phyloP scores from a whole-genome alignment of 192 early-diverging fungal genomes.

The Glomus cerebriforme region DNA sequence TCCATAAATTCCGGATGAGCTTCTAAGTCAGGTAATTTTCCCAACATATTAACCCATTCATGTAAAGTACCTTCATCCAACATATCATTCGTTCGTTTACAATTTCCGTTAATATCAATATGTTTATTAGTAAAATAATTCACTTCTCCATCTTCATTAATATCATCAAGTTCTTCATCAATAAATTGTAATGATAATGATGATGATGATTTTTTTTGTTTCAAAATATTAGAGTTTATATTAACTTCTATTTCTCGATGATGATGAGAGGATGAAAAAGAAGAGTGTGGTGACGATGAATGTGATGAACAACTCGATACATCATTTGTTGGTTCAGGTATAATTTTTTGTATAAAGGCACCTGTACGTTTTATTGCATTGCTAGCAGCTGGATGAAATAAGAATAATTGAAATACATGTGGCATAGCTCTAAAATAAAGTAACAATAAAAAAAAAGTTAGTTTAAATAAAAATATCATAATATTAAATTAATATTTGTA shows the following conservation, averaged over 20 bases:
- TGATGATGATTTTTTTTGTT: background rate
- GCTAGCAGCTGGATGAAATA: conserved; percentile 41
- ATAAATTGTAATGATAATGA: background rate
- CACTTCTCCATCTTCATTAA: background rate
- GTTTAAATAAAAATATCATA: background rate
- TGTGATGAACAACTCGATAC: background rate
- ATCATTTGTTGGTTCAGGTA: background rate
- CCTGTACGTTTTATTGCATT: conserved; percentile 37
- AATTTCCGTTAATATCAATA: conserved; percentile 9
- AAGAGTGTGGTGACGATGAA: background rate
- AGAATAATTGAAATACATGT: conserved; percentile 54
- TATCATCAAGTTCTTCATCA: background rate
- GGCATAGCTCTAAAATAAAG: conserved; percentile 47
- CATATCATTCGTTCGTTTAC: background rate
- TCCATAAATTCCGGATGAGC: conserved; percentile 13
- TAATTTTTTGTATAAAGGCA: conserved; percentile 38
- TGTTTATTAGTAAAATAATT: background rate
- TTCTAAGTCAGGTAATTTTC: conserved; percentile 4
- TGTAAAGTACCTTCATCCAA: background rate
- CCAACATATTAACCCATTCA: conserved; percentile 13
- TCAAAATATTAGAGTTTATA: background rate
- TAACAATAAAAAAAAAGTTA: too few species aligned
- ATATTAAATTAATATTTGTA: background rate
- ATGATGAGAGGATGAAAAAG: background rate
- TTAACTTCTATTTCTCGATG: background rate